Base-by-base conservation (phyloP, 1,139 yeast genomes). In the Hansenula lynferdii region DNA sequence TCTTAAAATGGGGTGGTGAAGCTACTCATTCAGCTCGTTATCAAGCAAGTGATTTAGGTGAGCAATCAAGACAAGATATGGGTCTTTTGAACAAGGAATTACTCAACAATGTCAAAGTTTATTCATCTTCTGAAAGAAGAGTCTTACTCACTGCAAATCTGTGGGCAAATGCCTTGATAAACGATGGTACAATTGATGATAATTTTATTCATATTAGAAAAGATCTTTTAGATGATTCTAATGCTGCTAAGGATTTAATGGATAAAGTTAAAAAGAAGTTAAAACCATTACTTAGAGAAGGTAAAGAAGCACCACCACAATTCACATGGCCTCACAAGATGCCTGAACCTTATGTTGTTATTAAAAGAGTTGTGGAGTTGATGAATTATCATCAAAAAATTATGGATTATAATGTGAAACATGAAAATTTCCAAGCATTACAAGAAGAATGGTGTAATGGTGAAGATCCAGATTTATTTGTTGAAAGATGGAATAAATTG, bases 1-100 rank as follows among this genome's bases (percentile, higher is more conserved):
- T 92, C 47, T 70, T 92, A 53, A 94, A 94, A 61, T 94, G 98
- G 98, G 98, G 98, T 52, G 99, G 99, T 48, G 99, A 94, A 61
- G 97, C 98, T 9, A 94, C 99, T 2, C 99, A 94, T 60, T 89
- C 97, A 9, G 97, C 98, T 1, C 76, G 83, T 43, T 85, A 87
- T 59, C 99, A 94, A 65, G 95, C 97, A 1, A 74, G 82, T 23
- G 99, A 94, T 62, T 77, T 92, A 18, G 99, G 98, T 39, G 97
- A 92, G 53, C 96, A 90, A 62, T 75, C 85, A 65, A 79, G 98
- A 53, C 96, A 92, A 60, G 96, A 94, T 57, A 75, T 90, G 53
- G 80, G 86, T 57, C 71, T 94, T 42, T 70, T 94, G 56, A 94
- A 94, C 61, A 79, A 85, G 49, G 85, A 82, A 36, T 89, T 95